phyloP scores from a whole-genome alignment of 2,329 filamentous ascomycete species.

The Daldinia sp. region DNA sequence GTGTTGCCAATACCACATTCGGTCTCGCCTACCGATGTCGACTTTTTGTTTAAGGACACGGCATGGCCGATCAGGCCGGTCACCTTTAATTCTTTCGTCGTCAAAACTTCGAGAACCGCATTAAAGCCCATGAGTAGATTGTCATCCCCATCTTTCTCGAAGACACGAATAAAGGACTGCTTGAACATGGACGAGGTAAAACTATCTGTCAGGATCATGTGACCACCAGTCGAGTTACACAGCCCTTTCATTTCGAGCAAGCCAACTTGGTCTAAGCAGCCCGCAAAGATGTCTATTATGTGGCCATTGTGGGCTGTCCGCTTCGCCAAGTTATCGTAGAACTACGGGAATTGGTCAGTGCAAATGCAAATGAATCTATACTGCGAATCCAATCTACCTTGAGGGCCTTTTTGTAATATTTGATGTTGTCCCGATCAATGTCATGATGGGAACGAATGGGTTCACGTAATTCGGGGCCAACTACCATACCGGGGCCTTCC shows the following conservation, averaged over 20 bases:
- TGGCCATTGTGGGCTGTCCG: constrained; percentile 95
- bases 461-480: constrained; percentile 93
- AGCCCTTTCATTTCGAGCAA: constrained; percentile 98
- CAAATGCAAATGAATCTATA: not conserved
- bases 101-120: constrained; percentile 91
- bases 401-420: constrained; percentile 98
- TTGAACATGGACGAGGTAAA: constrained; percentile 99
- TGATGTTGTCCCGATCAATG: constrained; percentile 98
- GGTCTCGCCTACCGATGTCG: constrained; percentile 93
- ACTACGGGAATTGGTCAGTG: constrained; percentile 61
- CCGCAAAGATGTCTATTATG: constrained; percentile 96
- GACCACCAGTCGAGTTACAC: constrained; percentile 93
- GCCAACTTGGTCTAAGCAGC: constrained; percentile 96
- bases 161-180: constrained; percentile 95
- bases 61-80: constrained; percentile 97
- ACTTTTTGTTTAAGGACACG: constrained; percentile 97
- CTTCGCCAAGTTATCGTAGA: constrained; percentile 94
- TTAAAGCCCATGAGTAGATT: constrained; percentile 99
- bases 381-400: constrained; percentile 67
- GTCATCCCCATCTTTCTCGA: constrained; percentile 95
- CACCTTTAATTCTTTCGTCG: constrained; percentile 97
- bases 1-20: constrained; percentile 99
- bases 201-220: constrained; percentile 98
- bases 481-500: constrained; percentile 95
- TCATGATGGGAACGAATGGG: constrained; percentile 98